Evolutionary conservation across 2,329 filamentous ascomycete species (phyloP).

Genomic region (Amesomyces nigricolor): DNA sequence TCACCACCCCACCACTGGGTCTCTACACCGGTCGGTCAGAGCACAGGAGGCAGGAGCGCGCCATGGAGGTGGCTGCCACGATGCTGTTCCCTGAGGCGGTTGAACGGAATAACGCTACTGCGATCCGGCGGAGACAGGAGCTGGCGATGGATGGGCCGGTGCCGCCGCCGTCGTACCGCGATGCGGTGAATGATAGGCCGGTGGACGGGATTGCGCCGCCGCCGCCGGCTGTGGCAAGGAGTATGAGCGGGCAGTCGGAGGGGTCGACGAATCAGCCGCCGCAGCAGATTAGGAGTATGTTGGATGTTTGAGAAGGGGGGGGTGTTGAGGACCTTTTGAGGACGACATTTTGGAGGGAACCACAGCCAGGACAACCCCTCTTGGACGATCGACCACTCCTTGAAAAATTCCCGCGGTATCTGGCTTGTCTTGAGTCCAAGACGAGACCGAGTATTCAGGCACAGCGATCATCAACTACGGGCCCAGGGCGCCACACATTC

Average conservation of each 20-base stretch:
- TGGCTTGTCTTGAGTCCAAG: no score
- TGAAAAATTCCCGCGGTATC: no score
- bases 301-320: constrained; percentile 45
- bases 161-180: constrained; percentile 21
- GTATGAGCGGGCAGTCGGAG: constrained; percentile 42
- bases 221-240: constrained; percentile 33
- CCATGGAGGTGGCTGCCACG: constrained; percentile 39
- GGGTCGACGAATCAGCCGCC: constrained; percentile 43
- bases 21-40: constrained; percentile 41
- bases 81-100: constrained; percentile 44
- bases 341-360: no score
- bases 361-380: no score
- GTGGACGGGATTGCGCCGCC: not conserved
- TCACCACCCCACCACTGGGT: constrained; percentile 17
- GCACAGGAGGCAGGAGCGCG: constrained; percentile 40
- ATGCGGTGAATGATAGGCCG: not conserved
- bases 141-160: constrained; percentile 40
- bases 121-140: constrained; percentile 35
- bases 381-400: no score
- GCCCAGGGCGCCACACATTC: no score
- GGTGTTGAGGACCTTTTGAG: no score
- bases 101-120: constrained; percentile 29
- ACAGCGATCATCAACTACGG: no score
- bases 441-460: no score
- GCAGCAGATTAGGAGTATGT: constrained; percentile 53